phyloP scores from a whole-genome alignment of 2,329 filamentous ascomycete genomes.

The Coleophoma crateriformis region DNA sequence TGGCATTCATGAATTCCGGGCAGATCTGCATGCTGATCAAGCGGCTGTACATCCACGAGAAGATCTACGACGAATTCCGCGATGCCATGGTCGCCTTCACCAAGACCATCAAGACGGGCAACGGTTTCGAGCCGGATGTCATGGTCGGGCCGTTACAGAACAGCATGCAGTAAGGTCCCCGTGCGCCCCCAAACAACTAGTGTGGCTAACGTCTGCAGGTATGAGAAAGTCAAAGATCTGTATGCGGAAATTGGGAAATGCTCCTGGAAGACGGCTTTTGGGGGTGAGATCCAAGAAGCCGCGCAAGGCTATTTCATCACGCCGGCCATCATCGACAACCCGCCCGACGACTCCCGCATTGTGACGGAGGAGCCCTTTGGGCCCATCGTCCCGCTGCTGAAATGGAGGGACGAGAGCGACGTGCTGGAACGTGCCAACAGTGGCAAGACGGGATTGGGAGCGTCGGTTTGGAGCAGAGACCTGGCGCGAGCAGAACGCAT shows the following conservation, averaged over 20 bases:
- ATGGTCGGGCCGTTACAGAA: slow-evolving; percentile 56
- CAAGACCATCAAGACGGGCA: slow-evolving; percentile 30
- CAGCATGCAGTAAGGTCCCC: slow-evolving; percentile 46
- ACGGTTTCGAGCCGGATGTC: slow-evolving; percentile 25
- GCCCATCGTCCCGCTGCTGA: slow-evolving; percentile 57
- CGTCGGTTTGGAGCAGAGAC: slow-evolving; percentile 52
- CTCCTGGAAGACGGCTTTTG: slow-evolving; percentile 43
- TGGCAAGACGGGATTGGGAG: slow-evolving; percentile 44
- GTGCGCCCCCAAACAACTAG: background rate
- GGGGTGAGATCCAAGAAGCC: slow-evolving; percentile 13
- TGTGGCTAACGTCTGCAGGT: background rate
- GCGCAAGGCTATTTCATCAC: slow-evolving; percentile 46
- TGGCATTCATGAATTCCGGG: slow-evolving; percentile 45
- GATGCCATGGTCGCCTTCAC: slow-evolving; percentile 41
- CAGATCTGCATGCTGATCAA: slow-evolving; percentile 52
- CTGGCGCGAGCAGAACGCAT: slow-evolving; percentile 42
- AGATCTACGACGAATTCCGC: slow-evolving; percentile 50
- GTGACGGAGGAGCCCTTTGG: slow-evolving; percentile 57
- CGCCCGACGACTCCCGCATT: slow-evolving; percentile 47
- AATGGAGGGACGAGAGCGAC: slow-evolving; percentile 55
- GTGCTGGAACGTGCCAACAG: slow-evolving; percentile 51
- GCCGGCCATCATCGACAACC: slow-evolving; percentile 53
- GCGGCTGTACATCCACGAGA: slow-evolving; percentile 54
- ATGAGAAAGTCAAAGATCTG: slow-evolving; percentile 47
- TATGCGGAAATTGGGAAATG: slow-evolving; percentile 48